These are phyloP conservation scores for Apiospora arundinis DNA, from an alignment of 2,329 filamentous ascomycete genomes.

Conservation along the genomic window DNA sequence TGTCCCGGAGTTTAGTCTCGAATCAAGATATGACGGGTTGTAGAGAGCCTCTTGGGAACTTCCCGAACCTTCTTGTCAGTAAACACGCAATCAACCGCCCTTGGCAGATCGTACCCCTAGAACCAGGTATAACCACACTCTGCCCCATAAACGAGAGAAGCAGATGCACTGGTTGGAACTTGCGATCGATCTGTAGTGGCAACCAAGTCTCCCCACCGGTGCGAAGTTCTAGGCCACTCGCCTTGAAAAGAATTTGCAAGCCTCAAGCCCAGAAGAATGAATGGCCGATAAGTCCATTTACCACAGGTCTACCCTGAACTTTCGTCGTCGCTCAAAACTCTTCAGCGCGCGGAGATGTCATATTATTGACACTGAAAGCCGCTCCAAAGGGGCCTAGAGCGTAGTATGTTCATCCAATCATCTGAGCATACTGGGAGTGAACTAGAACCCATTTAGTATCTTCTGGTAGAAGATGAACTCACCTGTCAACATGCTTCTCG, in stretches of 20 bases:
- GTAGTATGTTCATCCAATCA: background rate
- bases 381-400: background rate
- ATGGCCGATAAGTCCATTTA: background rate
- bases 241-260: too few relatives aligned
- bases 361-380: background rate
- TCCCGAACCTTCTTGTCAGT: slow-evolving; percentile 5
- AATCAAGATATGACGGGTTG: slow-evolving; percentile 1
- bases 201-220: background rate
- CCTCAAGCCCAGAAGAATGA: background rate
- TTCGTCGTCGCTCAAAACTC: background rate
- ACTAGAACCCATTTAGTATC: background rate
- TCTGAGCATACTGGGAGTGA: background rate
- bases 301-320: background rate
- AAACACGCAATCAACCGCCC: background rate
- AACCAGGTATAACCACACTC: background rate
- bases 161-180: background rate
- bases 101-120: background rate
- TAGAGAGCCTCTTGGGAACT: background rate
- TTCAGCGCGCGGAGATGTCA: background rate
- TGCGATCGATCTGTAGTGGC: background rate
- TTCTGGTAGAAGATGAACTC: background rate
- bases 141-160: background rate
- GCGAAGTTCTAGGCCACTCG: background rate
- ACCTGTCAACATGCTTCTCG: background rate
- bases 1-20: background rate